Conservation (phyloP, 208 protist species). For the Acanthamoeba culbertsoni region DNA sequence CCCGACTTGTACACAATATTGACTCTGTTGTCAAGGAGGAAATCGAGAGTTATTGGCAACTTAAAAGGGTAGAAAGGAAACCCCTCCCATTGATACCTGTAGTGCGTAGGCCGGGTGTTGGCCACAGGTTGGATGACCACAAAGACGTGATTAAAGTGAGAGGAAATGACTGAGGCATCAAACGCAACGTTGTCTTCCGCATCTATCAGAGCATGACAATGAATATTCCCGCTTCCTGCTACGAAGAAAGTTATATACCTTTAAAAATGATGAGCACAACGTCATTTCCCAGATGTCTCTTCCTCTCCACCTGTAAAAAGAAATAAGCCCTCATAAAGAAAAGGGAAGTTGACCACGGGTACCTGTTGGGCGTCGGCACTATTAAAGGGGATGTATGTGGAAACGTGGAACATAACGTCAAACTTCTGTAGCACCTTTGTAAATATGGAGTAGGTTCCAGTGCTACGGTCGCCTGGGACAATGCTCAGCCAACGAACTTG, state of each 20-base stretch:
- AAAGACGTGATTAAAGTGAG: constrained; percentile 48
- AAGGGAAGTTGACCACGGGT: neutral
- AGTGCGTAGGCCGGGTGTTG: neutral
- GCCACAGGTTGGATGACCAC: neutral
- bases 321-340: neutral
- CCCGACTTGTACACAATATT: neutral
- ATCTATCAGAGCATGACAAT: too few relatives aligned
- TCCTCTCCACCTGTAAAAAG: neutral
- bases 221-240: neutral
- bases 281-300: neutral
- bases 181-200: neutral
- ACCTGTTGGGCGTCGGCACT: neutral
- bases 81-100: too few relatives aligned
- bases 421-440: neutral
- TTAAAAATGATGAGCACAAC: neutral
- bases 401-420: constrained; percentile 35
- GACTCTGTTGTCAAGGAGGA: too few relatives aligned
- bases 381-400: constrained; percentile 2
- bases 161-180: neutral
- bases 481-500: neutral
- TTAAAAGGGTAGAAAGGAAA: too few relatives aligned
- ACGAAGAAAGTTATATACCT: neutral
- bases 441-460: neutral
- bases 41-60: too few relatives aligned
- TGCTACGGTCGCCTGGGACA: neutral